These are phyloP conservation scores for Paraglomus occultum DNA, from an alignment of 192 early-diverging fungal species.

Conservation along the genomic window DNA sequence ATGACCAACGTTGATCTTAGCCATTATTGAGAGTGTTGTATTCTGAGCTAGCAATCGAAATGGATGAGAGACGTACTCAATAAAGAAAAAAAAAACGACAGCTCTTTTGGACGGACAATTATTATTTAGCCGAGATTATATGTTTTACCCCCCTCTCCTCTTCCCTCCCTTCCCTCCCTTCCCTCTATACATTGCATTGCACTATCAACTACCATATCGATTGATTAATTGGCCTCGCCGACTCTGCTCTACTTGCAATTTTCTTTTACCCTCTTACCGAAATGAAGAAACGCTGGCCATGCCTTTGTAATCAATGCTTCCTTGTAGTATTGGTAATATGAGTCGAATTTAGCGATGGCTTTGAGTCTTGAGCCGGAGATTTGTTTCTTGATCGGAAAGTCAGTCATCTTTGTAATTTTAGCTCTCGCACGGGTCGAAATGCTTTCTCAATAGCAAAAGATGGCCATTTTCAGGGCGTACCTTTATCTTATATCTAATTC, in stretches of 20 bases:
- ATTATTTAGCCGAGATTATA: too few species aligned
- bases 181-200: too few species aligned
- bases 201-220: neutral
- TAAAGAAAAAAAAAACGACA: neutral
- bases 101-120: neutral
- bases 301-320: constrained; percentile 29
- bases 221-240: neutral
- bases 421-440: too few species aligned
- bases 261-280: constrained; percentile 20
- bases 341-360: constrained; percentile 21
- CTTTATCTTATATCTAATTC: too few species aligned
- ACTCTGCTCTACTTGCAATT: neutral
- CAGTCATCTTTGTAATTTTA: too few species aligned
- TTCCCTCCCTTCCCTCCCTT: too few species aligned
- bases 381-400: too few species aligned
- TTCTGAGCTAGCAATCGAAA: constrained; percentile 25
- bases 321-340: constrained; percentile 27
- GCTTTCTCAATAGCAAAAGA: too few species aligned
- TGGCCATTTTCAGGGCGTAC: too few species aligned
- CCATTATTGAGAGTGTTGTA: constrained; percentile 34
- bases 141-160: too few species aligned
- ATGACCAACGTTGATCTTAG: constrained; percentile 36
- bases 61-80: neutral
- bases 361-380: neutral
- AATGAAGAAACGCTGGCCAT: constrained; percentile 27